Conservation (phyloP, 2,329 filamentous ascomycete genomes). For the Monilinia polystroma region DNA sequence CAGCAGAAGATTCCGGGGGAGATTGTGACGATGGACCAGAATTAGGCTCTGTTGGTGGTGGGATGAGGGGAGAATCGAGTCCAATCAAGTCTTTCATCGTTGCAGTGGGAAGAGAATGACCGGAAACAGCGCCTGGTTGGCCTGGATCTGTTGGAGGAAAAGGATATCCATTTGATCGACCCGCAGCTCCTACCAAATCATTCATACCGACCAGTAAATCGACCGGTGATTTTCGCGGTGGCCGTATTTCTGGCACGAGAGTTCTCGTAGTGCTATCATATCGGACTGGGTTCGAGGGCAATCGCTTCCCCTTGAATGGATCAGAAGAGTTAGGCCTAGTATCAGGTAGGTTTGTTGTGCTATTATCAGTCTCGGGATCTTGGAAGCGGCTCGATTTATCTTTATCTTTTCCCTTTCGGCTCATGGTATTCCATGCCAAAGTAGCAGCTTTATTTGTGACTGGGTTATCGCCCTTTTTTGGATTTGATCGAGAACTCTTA, state of each 20-base stretch:
- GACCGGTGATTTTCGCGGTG: slow-evolving; percentile 30
- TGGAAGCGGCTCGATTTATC: slow-evolving; percentile 33
- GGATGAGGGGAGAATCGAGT: slow-evolving; percentile 28
- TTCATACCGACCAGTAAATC: slow-evolving; percentile 34
- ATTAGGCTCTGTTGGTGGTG: slow-evolving; percentile 27
- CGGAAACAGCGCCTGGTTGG: slow-evolving; percentile 35
- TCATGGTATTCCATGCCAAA: slow-evolving; percentile 52
- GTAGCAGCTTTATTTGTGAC: slow-evolving; percentile 64
- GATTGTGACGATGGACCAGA: slow-evolving; percentile 28
- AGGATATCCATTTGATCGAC: slow-evolving; percentile 37
- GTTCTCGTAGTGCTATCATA: slow-evolving; percentile 41
- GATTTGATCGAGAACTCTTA: slow-evolving; percentile 40
- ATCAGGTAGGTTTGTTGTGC: slow-evolving; percentile 33
- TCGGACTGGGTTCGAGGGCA: slow-evolving; percentile 32
- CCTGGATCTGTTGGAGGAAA: slow-evolving; percentile 38
- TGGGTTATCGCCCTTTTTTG: slow-evolving; percentile 45
- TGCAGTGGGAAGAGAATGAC: slow-evolving; percentile 33
- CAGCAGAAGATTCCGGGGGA: background rate
- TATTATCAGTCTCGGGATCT: slow-evolving; percentile 34
- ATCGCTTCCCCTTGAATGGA: slow-evolving; percentile 24
- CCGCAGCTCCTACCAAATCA: slow-evolving; percentile 29
- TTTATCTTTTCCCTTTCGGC: slow-evolving; percentile 33
- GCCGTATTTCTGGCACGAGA: slow-evolving; percentile 33
- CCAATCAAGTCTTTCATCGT: slow-evolving; percentile 35
- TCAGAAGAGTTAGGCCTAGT: slow-evolving; percentile 31